These are phyloP conservation scores for Kurtzmaniella quercitrusa DNA, from an alignment of 1,139 yeast species.

Conservation along the genomic window DNA sequence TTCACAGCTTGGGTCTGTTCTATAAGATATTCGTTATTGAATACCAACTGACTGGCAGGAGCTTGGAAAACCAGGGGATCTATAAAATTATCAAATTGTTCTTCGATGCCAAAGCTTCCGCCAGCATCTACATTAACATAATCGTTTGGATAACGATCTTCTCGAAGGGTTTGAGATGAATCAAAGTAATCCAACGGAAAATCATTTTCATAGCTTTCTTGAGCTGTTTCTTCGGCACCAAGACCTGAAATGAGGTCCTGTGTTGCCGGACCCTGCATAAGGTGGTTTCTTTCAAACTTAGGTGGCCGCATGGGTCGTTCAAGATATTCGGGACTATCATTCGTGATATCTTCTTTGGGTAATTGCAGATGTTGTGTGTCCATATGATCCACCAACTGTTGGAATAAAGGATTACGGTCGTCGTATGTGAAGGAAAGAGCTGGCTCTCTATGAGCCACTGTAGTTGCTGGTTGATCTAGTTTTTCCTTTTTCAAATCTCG, in stretches of 20 bases:
- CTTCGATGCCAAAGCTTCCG: constrained; percentile 15
- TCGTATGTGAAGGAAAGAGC: constrained; percentile 59
- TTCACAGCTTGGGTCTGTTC: constrained; percentile 45
- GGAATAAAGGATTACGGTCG: constrained; percentile 41
- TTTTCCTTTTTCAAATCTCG: constrained; percentile 83
- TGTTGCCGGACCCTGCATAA: not conserved
- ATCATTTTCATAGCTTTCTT: constrained; percentile 48
- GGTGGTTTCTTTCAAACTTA: not conserved
- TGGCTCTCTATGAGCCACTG: constrained; percentile 57
- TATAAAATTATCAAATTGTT: constrained; percentile 25
- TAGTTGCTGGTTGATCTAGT: constrained; percentile 53
- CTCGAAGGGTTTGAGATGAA: constrained; percentile 15
- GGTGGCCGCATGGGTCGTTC: not conserved
- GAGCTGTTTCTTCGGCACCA: constrained; percentile 11
- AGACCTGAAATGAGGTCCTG: not conserved
- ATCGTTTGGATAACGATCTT: constrained; percentile 17
- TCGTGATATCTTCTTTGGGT: constrained; percentile 1
- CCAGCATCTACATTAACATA: constrained; percentile 19
- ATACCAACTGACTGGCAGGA: constrained; percentile 28
- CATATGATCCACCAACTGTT: constrained; percentile 48
- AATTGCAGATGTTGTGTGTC: constrained; percentile 20
- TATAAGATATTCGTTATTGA: constrained; percentile 42
- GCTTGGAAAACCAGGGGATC: constrained; percentile 24
- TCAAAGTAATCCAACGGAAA: constrained; percentile 65
- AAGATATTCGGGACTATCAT: constrained; percentile 2